Evolutionary conservation across 169 alveolate species (phyloP).

Genomic region (Prorocentrum cordatum): DNA sequence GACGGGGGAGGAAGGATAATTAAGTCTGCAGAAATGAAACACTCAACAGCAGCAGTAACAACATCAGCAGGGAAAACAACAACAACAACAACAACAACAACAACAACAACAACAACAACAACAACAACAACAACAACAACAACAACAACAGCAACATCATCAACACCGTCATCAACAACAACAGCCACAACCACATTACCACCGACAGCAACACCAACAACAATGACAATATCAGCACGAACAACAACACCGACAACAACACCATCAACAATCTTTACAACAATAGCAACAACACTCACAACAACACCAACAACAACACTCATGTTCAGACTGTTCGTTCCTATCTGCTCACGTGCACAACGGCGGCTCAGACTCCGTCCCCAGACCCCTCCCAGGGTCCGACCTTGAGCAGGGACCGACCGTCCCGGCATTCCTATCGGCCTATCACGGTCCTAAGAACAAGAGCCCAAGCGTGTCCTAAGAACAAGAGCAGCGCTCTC

Average conservation of each 20-base stretch:
- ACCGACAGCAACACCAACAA: background rate
- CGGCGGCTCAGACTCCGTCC: no score
- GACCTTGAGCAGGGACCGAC: no score
- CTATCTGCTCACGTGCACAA: no score
- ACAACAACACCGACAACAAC: background rate
- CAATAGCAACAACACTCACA: no score
- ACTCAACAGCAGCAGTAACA: background rate
- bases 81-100: background rate
- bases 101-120: background rate
- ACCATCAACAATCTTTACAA: background rate
- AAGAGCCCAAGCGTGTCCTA: no score
- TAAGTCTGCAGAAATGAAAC: background rate
- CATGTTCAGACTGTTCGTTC: no score
- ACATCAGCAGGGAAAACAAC: background rate
- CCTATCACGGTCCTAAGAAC: no score
- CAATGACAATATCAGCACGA: background rate
- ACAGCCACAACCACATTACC: background rate
- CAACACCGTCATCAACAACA: background rate
- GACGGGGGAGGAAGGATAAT: no score
- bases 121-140: background rate
- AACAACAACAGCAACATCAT: background rate
- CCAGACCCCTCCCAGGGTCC: no score
- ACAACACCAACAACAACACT: no score
- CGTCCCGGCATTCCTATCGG: no score
- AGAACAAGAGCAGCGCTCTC: no score